Base-by-base conservation (phyloP, 2,329 filamentous ascomycete genomes). In the Cladosporium sp. region DNA sequence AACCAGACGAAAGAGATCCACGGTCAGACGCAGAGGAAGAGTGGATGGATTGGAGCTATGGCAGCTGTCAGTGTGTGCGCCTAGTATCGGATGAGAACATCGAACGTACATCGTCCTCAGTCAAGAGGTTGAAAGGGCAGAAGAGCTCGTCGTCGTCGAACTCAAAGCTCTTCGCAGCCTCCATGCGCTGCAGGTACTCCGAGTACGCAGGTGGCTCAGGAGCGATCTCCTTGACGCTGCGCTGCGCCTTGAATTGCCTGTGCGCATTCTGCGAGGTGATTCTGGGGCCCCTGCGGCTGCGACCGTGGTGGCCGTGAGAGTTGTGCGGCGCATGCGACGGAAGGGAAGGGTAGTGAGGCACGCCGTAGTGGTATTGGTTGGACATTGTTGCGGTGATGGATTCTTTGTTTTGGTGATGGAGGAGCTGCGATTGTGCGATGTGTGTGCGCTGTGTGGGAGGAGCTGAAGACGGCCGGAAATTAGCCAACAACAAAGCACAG, bases 81-180 rank as follows among this genome's bases (percentile, higher is more conserved):
- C 49, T 51, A 68, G 65, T 64, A 64, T 64, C 64, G 19, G 20
- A 34, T 34, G 30, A 34, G 2, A 3, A 12, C 19, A 51, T 47
- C 51, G 28, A 52, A 70, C 79, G 72, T 86, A 96, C 92, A 85
- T 96, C 92, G 76, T 84, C 92, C 78, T 97, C 92, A 37, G 92
- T 96, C 79, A 97, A 81, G 67, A 97, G 84, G 73, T 88, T 87
- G 63, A 80, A 80, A 1, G 93, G 93, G 77, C 92, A 97, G 76
- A 97, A 97, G 75, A 96, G 88, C 78, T 96, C 83, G 74, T 97
- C 93, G 73, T 97, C 93, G 71, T 97, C 93, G 63, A 97, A 83
- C 68, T 97, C 93, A 71, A 97, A 97, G 9, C 92, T 96, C 60
- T 92, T 86, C 60, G 90, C 91, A 64, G 91, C 89, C 78, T 97